Evolutionary conservation across 2,329 filamentous ascomycete species (phyloP), one percentile per base, ranked within the genome.

Genomic region (Zymoseptoria crescenta): DNA sequence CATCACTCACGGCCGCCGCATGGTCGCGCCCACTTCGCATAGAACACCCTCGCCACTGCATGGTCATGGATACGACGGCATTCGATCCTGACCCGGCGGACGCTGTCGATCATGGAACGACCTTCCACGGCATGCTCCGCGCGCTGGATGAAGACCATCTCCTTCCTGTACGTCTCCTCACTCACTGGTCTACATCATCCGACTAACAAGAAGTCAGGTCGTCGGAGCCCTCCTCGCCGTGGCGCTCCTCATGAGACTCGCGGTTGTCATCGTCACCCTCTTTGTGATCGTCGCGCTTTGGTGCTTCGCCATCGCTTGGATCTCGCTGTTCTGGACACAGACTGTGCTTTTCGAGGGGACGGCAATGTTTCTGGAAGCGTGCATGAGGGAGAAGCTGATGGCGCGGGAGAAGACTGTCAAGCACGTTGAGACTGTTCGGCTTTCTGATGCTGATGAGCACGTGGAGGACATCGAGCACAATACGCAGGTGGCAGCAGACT

Each of bases 291-390:
- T 61, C 4, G 27, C 56, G 5, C 20, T 61, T 2, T 62, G 56
- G 55, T 61, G 56, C 55, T 63, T 63, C 53, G 48, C 58, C 1
- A 8, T 62, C 7, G 48, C 54, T 13, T 65, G 63, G 63, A 50
- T 65, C 19, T 57, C 51, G 19, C 53, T 61, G 8, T 57, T 65
- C 19, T 65, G 59, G 57, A 19, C 62, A 19, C 60, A 61, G 51
- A 57, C 57, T 0, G 57, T 49, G 13, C 52, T 63, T 7, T 49
- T 64, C n/a, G 41, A 56, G 9, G n/a, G 51, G n/a, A 48, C 62
- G 20, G 56, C 59, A 8, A 19, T 27, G 21, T 52, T 64, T 20
- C 55, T 65, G 10, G 51, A 50, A 6, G 10, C 19, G 8, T 62
- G 57, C 41, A 56, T 62, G 52, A 28, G 24, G 35, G 28, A 35